These are phyloP conservation scores for Casuarina equisetifolia DNA, from an alignment of 306 rosid genomes.

Conservation along the genomic window DNA sequence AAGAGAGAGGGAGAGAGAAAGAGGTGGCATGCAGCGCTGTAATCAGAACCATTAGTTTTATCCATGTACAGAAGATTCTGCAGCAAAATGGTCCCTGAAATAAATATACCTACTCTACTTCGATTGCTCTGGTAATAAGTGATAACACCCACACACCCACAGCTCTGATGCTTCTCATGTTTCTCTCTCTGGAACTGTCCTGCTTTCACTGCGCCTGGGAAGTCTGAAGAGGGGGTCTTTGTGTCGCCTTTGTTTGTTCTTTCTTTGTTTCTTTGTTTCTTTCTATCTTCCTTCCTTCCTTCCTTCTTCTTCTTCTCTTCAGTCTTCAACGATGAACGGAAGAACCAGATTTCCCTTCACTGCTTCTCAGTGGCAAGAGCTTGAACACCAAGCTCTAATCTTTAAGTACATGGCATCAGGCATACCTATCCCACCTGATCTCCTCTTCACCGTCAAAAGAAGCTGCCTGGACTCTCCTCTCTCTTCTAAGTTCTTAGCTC, in stretches of 20 bases:
- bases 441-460: slow-evolving; percentile 68
- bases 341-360: slow-evolving; percentile 80
- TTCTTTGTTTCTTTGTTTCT: not conserved
- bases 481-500: slow-evolving; percentile 61
- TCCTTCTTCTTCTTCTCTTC: not conserved
- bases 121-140: slow-evolving; percentile 14
- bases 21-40: slow-evolving; percentile 64
- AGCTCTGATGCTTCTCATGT: slow-evolving; percentile 10
- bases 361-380: slow-evolving; percentile 96
- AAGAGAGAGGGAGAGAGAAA: slow-evolving; percentile 33
- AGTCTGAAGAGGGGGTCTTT: slow-evolving; percentile 22
- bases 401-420: slow-evolving; percentile 98
- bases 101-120: slow-evolving; percentile 75
- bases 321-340: slow-evolving; percentile 42
- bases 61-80: slow-evolving; percentile 88
- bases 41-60: slow-evolving; percentile 91
- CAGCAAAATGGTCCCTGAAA: slow-evolving; percentile 81
- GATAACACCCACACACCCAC: slow-evolving; percentile 27
- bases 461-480: slow-evolving; percentile 59
- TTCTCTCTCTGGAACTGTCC: slow-evolving; percentile 16
- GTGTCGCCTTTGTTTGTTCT: slow-evolving; percentile 22
- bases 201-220: slow-evolving; percentile 27
- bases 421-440: slow-evolving; percentile 86
- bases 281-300: not conserved
- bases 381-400: slow-evolving; percentile 95